phyloP scores from a whole-genome alignment of 2,329 filamentous ascomycete species.

The Pseudogymnoascus sp. region DNA sequence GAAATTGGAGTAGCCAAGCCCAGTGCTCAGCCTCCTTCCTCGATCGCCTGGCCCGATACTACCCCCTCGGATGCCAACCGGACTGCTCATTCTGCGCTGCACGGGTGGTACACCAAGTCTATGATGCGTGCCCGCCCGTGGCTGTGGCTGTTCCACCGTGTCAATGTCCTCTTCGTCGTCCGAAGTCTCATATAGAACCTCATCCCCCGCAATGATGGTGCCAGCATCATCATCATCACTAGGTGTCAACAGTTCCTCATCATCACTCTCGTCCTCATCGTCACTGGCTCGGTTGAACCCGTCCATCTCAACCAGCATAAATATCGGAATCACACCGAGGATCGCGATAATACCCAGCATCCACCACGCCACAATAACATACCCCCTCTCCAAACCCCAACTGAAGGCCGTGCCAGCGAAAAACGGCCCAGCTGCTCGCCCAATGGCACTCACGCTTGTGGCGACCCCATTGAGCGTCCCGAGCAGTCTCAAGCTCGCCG shows the following conservation, averaged over 20 bases:
- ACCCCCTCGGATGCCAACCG: constrained; percentile 24
- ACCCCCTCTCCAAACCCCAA: constrained; percentile 67
- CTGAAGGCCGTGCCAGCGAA: constrained; percentile 66
- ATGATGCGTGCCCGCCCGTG: constrained; percentile 10
- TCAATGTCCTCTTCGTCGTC: constrained; percentile 22
- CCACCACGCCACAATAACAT: constrained; percentile 77
- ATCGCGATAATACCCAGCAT: constrained; percentile 57
- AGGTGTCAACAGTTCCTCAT: constrained; percentile 13
- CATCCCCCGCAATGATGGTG: constrained; percentile 19
- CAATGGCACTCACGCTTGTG: constrained; percentile 73
- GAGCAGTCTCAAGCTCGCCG: constrained; percentile 64
- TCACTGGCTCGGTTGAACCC: constrained; percentile 46
- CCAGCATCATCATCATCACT: constrained; percentile 16
- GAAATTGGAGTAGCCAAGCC: constrained; percentile 24
- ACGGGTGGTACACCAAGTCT: constrained; percentile 1
- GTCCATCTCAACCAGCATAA: constrained; percentile 66
- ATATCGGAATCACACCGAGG: constrained; percentile 64
- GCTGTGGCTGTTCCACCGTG: constrained; percentile 16
- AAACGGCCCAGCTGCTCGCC: constrained; percentile 72
- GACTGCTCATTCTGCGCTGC: constrained; percentile 24
- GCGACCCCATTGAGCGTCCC: constrained; percentile 89
- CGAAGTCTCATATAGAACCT: constrained; percentile 11
- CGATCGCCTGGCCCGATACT: constrained; percentile 26
- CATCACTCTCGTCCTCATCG: constrained; percentile 30
- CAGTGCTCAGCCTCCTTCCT: constrained; percentile 27